Evolutionary conservation across 352 stramenopile species (phyloP).

Genomic region (Poterioochromonas sp.): DNA sequence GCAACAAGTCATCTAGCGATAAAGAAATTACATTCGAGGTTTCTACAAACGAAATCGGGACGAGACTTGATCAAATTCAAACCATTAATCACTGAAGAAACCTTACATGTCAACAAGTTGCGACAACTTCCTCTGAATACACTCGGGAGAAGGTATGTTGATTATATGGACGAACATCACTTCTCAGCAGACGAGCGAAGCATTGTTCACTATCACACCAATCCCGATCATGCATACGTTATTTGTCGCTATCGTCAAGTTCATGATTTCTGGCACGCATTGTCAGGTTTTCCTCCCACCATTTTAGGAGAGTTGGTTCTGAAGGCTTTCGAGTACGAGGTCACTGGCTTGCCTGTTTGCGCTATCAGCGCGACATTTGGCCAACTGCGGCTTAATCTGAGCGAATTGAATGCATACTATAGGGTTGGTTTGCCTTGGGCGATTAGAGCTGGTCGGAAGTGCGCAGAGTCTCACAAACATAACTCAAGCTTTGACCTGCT

Average conservation of each 20-base stretch:
- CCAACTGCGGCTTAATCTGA: constrained; percentile 59
- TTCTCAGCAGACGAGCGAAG: constrained; percentile 74
- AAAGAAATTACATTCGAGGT: constrained; percentile 62
- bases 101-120: constrained; percentile 62
- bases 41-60: constrained; percentile 53
- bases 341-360: constrained; percentile 84
- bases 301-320: constrained; percentile 88
- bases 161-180: constrained; percentile 76
- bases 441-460: constrained; percentile 35
- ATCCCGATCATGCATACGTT: constrained; percentile 87
- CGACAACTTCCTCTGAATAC: constrained; percentile 56
- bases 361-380: constrained; percentile 81
- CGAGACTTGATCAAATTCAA: constrained; percentile 72
- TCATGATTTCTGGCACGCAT: constrained; percentile 93
- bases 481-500: neutral
- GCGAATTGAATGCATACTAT: constrained; percentile 64
- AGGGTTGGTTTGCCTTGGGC: constrained; percentile 87
- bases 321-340: constrained; percentile 93
- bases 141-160: constrained; percentile 67
- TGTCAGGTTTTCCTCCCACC: constrained; percentile 83
- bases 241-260: constrained; percentile 70
- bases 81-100: constrained; percentile 61
- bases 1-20: constrained; percentile 78
- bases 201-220: constrained; percentile 72
- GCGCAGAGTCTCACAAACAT: neutral